Conservation (phyloP, 306 rosid genomes). For the Lathyrus sativus region DNA sequence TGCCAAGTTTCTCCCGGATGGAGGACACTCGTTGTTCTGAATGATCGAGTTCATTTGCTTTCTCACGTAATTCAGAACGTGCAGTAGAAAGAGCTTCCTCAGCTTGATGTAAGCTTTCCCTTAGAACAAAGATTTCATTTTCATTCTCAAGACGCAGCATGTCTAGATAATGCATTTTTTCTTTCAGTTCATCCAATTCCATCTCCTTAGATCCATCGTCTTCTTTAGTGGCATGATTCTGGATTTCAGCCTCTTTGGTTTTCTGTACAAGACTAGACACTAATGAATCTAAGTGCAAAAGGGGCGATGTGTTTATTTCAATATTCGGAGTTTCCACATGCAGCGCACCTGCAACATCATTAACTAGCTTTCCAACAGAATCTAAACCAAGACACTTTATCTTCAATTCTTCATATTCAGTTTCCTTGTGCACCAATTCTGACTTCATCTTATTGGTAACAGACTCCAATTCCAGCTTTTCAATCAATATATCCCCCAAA, state of each 20-base stretch:
- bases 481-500: constrained; percentile 52
- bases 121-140: constrained; percentile 67
- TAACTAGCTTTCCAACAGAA: constrained; percentile 61
- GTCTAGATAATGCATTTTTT: constrained; percentile 53
- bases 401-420: constrained; percentile 63
- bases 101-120: constrained; percentile 72
- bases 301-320: constrained; percentile 47
- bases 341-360: constrained; percentile 60
- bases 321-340: constrained; percentile 47
- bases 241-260: constrained; percentile 60
- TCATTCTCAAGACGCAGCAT: constrained; percentile 62
- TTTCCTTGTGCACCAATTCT: constrained; percentile 60
- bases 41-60: constrained; percentile 69
- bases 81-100: constrained; percentile 63
- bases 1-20: constrained; percentile 84
- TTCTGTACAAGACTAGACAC: constrained; percentile 72
- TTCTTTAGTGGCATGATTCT: constrained; percentile 53
- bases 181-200: constrained; percentile 62
- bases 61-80: constrained; percentile 60
- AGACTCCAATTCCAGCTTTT: constrained; percentile 65
- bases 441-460: constrained; percentile 53
- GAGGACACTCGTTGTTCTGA: constrained; percentile 86
- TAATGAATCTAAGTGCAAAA: constrained; percentile 58
- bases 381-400: constrained; percentile 58
- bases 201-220: constrained; percentile 51